Conservation (phyloP, 129 eudicot species). For the Chrysanthemum makinoi region DNA sequence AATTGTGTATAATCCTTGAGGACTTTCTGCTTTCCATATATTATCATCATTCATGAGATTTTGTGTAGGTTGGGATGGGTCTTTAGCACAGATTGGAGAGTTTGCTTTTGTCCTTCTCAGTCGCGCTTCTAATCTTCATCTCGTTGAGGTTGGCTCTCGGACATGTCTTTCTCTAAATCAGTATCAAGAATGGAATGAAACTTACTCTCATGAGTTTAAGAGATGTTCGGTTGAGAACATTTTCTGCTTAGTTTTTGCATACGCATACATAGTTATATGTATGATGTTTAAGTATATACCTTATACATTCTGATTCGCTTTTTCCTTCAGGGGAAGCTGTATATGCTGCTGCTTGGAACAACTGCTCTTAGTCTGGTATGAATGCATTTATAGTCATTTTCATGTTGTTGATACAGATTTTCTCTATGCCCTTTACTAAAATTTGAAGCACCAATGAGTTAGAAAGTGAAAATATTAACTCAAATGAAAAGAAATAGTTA, state of each 20-base stretch:
- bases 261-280: not conserved
- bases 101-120: constrained; percentile 97
- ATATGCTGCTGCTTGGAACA: constrained; percentile 93
- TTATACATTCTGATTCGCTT: not conserved
- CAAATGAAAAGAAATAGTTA: not conserved
- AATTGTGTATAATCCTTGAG: no score
- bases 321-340: constrained; percentile 70
- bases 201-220: not conserved
- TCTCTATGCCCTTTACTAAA: no score
- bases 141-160: constrained; percentile 71
- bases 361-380: constrained; percentile 94
- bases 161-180: constrained; percentile 5
- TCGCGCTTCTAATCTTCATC: constrained; percentile 97
- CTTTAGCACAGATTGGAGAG: constrained; percentile 97
- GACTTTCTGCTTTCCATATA: not conserved
- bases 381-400: not conserved
- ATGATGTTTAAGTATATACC: not conserved
- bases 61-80: constrained; percentile 90
- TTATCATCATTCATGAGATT: not conserved
- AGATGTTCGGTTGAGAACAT: not conserved
- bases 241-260: not conserved
- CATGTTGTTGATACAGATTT: not conserved
- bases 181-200: not conserved
- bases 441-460: no score
- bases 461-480: no score